These are phyloP conservation scores for Ceratocystis papillata DNA, from an alignment of 2,329 filamentous ascomycete species.

Conservation along the genomic window DNA sequence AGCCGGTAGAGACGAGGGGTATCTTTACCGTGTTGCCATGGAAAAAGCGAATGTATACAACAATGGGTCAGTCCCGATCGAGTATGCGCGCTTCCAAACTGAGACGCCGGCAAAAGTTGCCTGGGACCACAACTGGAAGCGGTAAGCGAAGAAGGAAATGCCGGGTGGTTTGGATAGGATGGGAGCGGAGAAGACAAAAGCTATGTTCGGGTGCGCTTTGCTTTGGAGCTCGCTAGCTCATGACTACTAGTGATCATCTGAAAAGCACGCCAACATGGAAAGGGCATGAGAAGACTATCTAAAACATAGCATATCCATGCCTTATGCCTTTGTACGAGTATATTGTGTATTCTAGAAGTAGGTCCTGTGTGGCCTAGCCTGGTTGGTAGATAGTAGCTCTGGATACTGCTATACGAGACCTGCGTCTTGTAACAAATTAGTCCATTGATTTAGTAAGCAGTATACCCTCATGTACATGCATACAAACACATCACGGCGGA, in stretches of 20 bases:
- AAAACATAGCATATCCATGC: not conserved
- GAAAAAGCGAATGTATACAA: conserved; percentile 78
- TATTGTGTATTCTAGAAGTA: conserved; percentile 18
- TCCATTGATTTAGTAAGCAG: not conserved
- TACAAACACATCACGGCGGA: too few relatives aligned
- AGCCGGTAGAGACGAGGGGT: conserved; percentile 50
- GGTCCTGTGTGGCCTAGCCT: not conserved
- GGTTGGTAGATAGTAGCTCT: not conserved
- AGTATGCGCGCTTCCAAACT: conserved; percentile 77
- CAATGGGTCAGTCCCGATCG: conserved; percentile 67
- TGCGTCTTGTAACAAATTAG: not conserved
- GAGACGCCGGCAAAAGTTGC: conserved; percentile 66
- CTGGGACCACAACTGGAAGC: conserved; percentile 94
- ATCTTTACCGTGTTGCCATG: conserved; percentile 78
- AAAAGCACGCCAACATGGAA: not conserved
- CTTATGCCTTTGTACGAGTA: conserved; percentile 13
- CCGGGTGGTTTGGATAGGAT: not conserved
- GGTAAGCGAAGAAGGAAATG: conserved; percentile 29
- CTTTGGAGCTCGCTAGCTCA: not conserved
- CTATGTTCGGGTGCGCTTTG: not conserved
- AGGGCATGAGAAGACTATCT: not conserved
- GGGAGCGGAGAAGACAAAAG: not conserved
- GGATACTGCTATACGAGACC: not conserved
- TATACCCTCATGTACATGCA: not conserved
- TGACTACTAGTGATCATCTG: not conserved